Base-by-base conservation (phyloP, 1,284 basidiomycete species). In the Microbotryum saponariae region DNA sequence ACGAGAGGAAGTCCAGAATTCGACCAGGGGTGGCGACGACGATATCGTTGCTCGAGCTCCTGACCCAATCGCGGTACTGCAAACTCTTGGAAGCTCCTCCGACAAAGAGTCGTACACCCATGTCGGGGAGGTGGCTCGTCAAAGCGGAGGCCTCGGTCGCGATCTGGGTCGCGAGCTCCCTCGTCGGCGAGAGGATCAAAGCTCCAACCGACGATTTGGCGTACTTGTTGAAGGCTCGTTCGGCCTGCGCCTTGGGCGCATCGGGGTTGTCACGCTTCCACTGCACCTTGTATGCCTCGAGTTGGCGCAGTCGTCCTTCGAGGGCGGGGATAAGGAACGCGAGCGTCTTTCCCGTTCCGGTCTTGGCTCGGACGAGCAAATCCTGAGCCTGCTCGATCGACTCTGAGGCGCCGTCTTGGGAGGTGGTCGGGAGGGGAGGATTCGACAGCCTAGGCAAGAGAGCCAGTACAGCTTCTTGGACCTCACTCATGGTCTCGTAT, bases 271-370 rank as follows among this genome's bases (percentile, higher is more conserved):
- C 69, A 10, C 55, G 31, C 52, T 73, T 69, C 60, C 71, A 72
- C 23, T 91, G 97, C 2, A 91, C 92, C 76, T 98, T 97, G 72
- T 92, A 83, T 56, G 93, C 91, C 79, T 97, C 97, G 81, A 97
- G 98, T 75, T 93, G 89, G 73, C 89, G 81, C 77, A 74, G 70
- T 27, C 70, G 63, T 2, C 61, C 65, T 49, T 70, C 68, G 63
- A 96, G 81, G 16, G 90, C 81, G 1, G 92, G 91, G 10, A 94
- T 78, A n/a, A 93, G 81, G 76, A 94, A 97, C 0, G 89, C 84
- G 6, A 97, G 79, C 0, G 92, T 97, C 79, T 97, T 97, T 62
- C 92, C 92, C 6, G 89, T 93, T 58, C 92, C 92, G 1, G 92
- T 97, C 1, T 92, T 92, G 1, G 93, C 93, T 21, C 96, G 86